A percentile compares a stretch with the other conserved stretches of the same genome.
These are phyloP conservation scores for Buddleja alternifolia DNA, from an alignment of 257 asterid genomes.

Conservation along the genomic window DNA sequence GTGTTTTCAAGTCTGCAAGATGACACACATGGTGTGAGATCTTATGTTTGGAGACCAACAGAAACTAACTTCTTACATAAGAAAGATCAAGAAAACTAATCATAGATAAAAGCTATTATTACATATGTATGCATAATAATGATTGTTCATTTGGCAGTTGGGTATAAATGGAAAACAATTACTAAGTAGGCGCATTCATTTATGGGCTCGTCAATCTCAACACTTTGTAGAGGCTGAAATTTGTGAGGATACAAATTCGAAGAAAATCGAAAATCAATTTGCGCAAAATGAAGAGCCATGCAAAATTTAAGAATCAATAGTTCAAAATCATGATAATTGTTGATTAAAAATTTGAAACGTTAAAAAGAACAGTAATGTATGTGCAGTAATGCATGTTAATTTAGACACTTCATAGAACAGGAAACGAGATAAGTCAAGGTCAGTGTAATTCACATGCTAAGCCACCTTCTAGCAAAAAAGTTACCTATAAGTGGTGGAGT, in stretches of 20 bases:
- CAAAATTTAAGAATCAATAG: neutral
- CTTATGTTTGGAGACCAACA: constrained; percentile 1
- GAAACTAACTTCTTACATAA: constrained; percentile 22
- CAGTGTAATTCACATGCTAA: constrained; percentile 13
- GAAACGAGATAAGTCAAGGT: constrained; percentile 3
- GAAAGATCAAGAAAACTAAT: neutral
- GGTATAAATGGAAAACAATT: neutral
- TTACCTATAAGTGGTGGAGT: constrained; percentile 93
- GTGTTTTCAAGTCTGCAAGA: constrained; percentile 91
- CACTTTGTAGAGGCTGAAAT: neutral
- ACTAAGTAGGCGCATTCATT: neutral
- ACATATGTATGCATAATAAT: neutral
- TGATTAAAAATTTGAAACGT: neutral
- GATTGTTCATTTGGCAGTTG: neutral
- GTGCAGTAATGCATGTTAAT: neutral
- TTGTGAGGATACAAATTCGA: neutral
- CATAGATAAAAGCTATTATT: neutral
- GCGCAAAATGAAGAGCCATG: neutral
- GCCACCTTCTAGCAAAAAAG: constrained; percentile 21
- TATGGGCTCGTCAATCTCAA: constrained; percentile 20
- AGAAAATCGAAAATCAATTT: constrained; percentile 9
- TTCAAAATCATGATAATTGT: neutral
- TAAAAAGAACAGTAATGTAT: neutral
- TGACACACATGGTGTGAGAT: constrained; percentile 33
- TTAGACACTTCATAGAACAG: constrained; percentile 2